These are phyloP conservation scores for Theileria equi DNA, from an alignment of 169 alveolate genomes.

Conservation along the genomic window DNA sequence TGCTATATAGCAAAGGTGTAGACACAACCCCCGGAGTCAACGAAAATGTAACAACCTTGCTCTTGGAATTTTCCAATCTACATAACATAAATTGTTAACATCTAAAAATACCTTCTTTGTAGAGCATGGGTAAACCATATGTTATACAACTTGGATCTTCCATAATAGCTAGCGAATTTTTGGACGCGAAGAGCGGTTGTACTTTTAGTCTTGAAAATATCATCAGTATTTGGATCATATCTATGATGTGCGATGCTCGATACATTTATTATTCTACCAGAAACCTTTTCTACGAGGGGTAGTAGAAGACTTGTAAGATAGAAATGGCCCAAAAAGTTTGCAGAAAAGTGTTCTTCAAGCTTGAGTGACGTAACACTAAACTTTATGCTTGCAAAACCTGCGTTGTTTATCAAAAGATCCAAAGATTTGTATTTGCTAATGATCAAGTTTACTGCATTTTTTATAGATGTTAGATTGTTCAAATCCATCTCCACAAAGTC, in stretches of 20 bases:
- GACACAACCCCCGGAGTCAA: conserved; percentile 54
- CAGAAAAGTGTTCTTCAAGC: conserved; percentile 31
- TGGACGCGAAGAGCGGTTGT: neutral
- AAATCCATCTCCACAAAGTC: conserved; percentile 58
- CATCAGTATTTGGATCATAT: conserved; percentile 45
- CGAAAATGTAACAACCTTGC: conserved; percentile 22
- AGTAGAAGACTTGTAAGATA: conserved; percentile 32
- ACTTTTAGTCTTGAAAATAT: conserved; percentile 1
- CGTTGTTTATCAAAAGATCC: conserved; percentile 56
- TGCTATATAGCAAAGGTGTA: conserved; percentile 17
- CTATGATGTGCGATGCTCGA: conserved; percentile 58
- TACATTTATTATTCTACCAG: conserved; percentile 44
- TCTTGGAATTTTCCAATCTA: conserved; percentile 1
- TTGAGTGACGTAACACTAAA: conserved; percentile 13
- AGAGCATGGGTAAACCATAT: conserved; percentile 59
- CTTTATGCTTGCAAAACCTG: conserved; percentile 24
- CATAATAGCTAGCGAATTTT: conserved; percentile 16
- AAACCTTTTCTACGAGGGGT: conserved; percentile 10
- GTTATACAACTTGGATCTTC: conserved; percentile 41
- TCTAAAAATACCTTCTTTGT: conserved; percentile 30
- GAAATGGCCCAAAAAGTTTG: conserved; percentile 59
- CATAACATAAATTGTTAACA: neutral
- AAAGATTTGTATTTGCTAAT: conserved; percentile 9
- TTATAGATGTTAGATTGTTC: conserved; percentile 36
- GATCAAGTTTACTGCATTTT: conserved; percentile 23